A percentile compares a stretch with the other conserved stretches of the same genome.
Evolutionary conservation across 306 rosid genomes (phyloP).

Genomic region (Coriaria nepalensis): DNA sequence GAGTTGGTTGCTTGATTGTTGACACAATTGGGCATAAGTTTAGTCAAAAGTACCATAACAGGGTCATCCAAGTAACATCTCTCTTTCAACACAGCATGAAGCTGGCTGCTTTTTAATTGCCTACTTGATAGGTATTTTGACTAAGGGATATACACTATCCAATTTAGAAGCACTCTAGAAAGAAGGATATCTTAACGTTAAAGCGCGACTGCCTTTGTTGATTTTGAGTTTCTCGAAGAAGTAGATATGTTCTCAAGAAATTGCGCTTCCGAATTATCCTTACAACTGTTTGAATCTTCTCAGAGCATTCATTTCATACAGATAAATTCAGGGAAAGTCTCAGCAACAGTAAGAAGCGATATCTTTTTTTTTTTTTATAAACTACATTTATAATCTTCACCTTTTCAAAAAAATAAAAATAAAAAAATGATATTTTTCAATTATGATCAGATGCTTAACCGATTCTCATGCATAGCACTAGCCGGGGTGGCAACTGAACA

Average conservation of each 20-base stretch:
- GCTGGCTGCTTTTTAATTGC: slow-evolving; percentile 95
- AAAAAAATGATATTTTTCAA: neutral
- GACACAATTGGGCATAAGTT: slow-evolving; percentile 79
- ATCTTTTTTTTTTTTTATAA: neutral
- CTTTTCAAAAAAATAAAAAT: too few species aligned
- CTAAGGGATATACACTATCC: slow-evolving; percentile 59
- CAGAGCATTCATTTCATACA: slow-evolving; percentile 14
- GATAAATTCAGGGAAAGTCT: slow-evolving; percentile 67
- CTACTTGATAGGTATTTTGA: slow-evolving; percentile 76
- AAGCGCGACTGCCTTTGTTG: slow-evolving; percentile 90
- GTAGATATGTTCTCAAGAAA: slow-evolving; percentile 12
- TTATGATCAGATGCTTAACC: slow-evolving; percentile 50
- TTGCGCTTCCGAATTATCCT: too few species aligned
- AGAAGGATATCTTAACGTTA: slow-evolving; percentile 92
- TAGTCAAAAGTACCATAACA: slow-evolving; percentile 72
- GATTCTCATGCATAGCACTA: slow-evolving; percentile 79
- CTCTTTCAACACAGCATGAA: slow-evolving; percentile 67
- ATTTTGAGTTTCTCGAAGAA: slow-evolving; percentile 78
- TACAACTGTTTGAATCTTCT: too few species aligned
- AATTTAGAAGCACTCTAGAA: slow-evolving; percentile 72
- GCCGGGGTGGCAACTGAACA: slow-evolving; percentile 91
- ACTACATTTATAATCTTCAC: neutral
- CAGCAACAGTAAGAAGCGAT: slow-evolving; percentile 48
- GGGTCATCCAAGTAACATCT: slow-evolving; percentile 71
- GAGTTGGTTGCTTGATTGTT: slow-evolving; percentile 63